Evolutionary conservation across 129 eudicot genomes (phyloP).

Genomic region (Deinandra increscens): DNA sequence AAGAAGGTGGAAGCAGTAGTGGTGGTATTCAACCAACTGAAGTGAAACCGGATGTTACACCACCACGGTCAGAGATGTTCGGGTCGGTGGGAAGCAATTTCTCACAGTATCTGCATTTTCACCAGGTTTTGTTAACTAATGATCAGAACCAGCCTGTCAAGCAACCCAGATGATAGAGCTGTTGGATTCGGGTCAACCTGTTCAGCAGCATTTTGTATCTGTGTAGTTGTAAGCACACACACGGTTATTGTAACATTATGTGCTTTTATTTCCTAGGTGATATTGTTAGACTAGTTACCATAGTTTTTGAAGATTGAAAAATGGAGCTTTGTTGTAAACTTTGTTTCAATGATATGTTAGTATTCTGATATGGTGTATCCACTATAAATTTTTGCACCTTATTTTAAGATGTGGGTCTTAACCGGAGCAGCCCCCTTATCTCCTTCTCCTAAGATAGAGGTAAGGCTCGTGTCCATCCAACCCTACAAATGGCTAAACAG

Average conservation of each 20-base stretch:
- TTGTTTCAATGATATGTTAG: constrained; percentile 17
- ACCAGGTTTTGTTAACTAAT: constrained; percentile 11
- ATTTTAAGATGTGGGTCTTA: neutral
- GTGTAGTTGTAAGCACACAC: constrained; percentile 3
- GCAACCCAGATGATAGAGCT: constrained; percentile 19
- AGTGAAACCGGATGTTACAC: constrained; percentile 27
- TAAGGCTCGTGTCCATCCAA: no score
- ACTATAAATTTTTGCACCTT: neutral
- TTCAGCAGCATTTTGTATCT: constrained; percentile 12
- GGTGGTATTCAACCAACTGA: constrained; percentile 11
- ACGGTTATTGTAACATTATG: constrained; percentile 18
- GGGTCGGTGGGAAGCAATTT: constrained; percentile 38
- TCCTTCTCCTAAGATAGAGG: no score
- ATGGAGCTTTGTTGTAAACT: constrained; percentile 11
- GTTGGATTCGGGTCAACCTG: neutral
- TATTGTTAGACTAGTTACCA: constrained; percentile 18
- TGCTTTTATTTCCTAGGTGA: neutral
- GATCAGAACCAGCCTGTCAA: constrained; percentile 9
- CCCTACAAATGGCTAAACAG: no score
- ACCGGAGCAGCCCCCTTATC: no score
- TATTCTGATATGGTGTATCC: neutral
- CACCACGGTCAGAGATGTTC: constrained; percentile 41
- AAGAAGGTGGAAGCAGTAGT: constrained; percentile 23
- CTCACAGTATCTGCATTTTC: constrained; percentile 28
- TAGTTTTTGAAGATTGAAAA: constrained; percentile 14